Evolutionary conservation across 495 filamentous ascomycete genomes (phyloP).

Genomic region (Penicillium manginii): DNA sequence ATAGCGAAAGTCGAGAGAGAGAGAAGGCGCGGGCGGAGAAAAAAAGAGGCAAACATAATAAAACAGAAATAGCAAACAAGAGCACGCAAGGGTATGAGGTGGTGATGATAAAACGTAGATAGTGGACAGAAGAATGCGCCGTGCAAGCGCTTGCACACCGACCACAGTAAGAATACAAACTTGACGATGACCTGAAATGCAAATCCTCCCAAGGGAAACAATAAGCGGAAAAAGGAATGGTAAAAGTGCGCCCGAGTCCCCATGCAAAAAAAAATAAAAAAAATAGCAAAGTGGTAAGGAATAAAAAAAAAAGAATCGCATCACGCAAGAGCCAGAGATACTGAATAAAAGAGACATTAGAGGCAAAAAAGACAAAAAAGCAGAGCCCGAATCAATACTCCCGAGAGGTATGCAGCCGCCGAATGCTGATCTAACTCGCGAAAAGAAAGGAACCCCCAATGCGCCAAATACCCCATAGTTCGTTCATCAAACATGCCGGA

Average conservation of each 20-base stretch:
- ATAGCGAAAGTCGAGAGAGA: constrained; percentile 2
- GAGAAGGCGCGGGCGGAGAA: constrained; percentile 14
- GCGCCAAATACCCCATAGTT: constrained; percentile 50
- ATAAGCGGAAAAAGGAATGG: constrained; percentile 26
- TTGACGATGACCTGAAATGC: constrained; percentile 41
- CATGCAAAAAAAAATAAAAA: constrained; percentile 33
- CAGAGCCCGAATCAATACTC: constrained; percentile 46
- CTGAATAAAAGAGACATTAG: constrained; percentile 8
- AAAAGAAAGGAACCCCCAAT: constrained; percentile 45
- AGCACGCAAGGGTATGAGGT: constrained; percentile 35
- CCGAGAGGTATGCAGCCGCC: constrained; percentile 50
- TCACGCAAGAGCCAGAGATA: constrained; percentile 1
- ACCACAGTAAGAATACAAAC: constrained; percentile 39
- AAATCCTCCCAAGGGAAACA: constrained; percentile 39
- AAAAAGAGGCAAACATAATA: constrained; percentile 8
- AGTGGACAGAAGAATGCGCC: constrained; percentile 33
- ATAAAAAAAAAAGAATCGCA: constrained; percentile 15
- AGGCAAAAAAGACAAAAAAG: constrained; percentile 32
- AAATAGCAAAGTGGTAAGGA: constrained; percentile 16
- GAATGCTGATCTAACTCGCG: constrained; percentile 53
- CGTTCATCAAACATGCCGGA: constrained; percentile 53
- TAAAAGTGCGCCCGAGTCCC: constrained; percentile 44
- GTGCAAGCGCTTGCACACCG: constrained; percentile 20
- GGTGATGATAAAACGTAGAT: constrained; percentile 32
- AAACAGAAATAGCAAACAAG: constrained; percentile 20